These are phyloP conservation scores for Pestalotiopsis fici DNA, from an alignment of 2,329 filamentous ascomycete genomes.

Conservation along the genomic window DNA sequence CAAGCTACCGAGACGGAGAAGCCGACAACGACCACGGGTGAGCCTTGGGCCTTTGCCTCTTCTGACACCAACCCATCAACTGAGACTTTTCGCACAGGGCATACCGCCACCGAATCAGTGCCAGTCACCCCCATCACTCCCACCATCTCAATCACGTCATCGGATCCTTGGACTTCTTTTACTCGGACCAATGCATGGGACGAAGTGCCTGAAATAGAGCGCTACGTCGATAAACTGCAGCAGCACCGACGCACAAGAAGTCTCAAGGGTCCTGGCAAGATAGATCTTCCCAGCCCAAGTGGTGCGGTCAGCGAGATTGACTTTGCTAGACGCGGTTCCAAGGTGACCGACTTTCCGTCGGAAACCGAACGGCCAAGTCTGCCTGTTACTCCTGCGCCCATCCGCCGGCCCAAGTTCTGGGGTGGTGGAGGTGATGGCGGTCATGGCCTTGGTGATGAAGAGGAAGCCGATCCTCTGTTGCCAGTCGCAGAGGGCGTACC, in stretches of 20 bases:
- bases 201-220: constrained; percentile 81
- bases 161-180: constrained; percentile 73
- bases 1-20: constrained; percentile 10
- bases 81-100: constrained; percentile 36
- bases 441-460: constrained; percentile 44
- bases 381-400: constrained; percentile 85
- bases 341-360: constrained; percentile 84
- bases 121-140: constrained; percentile 50
- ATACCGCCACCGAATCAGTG: constrained; percentile 38
- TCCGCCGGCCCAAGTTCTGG: constrained; percentile 70
- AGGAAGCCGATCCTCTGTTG: constrained; percentile 58
- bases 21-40: constrained; percentile 16
- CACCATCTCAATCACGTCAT: constrained; percentile 43
- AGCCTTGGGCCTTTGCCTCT: constrained; percentile 16
- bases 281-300: constrained; percentile 22
- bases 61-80: constrained; percentile 20
- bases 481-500: constrained; percentile 83
- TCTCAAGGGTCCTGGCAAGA: constrained; percentile 27
- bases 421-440: constrained; percentile 45
- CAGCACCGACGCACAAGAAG: constrained; percentile 50
- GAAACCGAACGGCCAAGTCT: constrained; percentile 82
- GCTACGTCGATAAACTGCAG: constrained; percentile 79
- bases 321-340: constrained; percentile 49
- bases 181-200: constrained; percentile 91
- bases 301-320: constrained; percentile 32